A percentile compares a stretch with the other conserved stretches of the same genome.
Evolutionary conservation across 345 rosid species (phyloP).

Genomic region (Microthlaspi erraticum): DNA sequence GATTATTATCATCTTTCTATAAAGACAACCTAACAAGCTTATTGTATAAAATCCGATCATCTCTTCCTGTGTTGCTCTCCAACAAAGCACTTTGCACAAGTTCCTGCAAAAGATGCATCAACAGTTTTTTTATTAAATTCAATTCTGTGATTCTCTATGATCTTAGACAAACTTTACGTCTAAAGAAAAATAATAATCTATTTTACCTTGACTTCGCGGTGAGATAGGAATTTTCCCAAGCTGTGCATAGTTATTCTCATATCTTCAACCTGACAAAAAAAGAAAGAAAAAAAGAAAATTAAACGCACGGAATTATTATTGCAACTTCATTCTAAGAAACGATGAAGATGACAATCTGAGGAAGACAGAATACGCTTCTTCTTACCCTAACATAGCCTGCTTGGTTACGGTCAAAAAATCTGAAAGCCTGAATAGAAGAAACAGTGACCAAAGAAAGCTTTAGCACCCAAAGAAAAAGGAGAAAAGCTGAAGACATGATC

Average conservation of each 20-base stretch:
- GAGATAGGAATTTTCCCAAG: conserved; percentile 82
- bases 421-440: conserved; percentile 70
- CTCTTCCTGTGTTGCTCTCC: conserved; percentile 96
- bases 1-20: conserved; percentile 27
- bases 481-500: not conserved
- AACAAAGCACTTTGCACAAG: conserved; percentile 87
- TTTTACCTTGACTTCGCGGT: conserved; percentile 88
- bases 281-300: not conserved
- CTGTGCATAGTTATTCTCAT: conserved; percentile 85
- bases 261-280: conserved; percentile 77
- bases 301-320: not conserved
- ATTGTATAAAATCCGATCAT: conserved; percentile 81
- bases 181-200: not conserved
- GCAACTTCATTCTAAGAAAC: not conserved
- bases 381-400: conserved; percentile 85
- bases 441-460: conserved; percentile 20
- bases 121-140: not conserved
- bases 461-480: not conserved
- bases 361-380: not conserved
- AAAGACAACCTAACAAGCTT: conserved; percentile 70
- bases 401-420: conserved; percentile 89
- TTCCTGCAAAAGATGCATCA: conserved; percentile 61
- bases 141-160: not conserved
- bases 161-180: conserved; percentile 1
- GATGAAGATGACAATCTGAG: not conserved